These are phyloP conservation scores for Solidago caesia DNA, from an alignment of 129 eudicot species.

Conservation along the genomic window DNA sequence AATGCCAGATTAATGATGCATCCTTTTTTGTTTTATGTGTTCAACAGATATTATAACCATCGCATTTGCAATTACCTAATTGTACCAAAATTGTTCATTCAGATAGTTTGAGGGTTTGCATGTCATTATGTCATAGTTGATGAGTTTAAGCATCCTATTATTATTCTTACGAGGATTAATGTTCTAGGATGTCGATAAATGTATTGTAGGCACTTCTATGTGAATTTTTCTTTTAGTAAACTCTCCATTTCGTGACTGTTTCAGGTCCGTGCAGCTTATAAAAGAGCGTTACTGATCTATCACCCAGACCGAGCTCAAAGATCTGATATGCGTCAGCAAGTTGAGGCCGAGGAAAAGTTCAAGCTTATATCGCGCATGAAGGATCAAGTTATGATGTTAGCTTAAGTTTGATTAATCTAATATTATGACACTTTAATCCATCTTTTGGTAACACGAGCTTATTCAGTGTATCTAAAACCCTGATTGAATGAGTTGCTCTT, in stretches of 20 bases:
- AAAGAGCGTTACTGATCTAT: constrained; percentile 67
- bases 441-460: background rate
- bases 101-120: background rate
- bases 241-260: constrained; percentile 3
- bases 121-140: background rate
- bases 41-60: too few species aligned
- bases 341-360: constrained; percentile 91
- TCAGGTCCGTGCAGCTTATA: constrained; percentile 83
- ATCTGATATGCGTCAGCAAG: constrained; percentile 72
- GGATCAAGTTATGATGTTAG: constrained; percentile 40
- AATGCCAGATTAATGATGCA: too few species aligned
- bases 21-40: too few species aligned
- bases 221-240: background rate
- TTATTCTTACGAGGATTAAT: too few species aligned
- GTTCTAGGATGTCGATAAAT: too few species aligned
- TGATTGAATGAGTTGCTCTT: background rate
- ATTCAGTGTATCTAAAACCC: background rate
- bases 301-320: constrained; percentile 81
- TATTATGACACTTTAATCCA: background rate
- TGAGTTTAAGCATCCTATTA: background rate
- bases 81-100: background rate
- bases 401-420: background rate
- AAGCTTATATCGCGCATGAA: constrained; percentile 86
- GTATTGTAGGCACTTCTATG: background rate
- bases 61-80: too few species aligned